phyloP scores from a whole-genome alignment of 129 eudicot species.

The Solidago caesia region DNA sequence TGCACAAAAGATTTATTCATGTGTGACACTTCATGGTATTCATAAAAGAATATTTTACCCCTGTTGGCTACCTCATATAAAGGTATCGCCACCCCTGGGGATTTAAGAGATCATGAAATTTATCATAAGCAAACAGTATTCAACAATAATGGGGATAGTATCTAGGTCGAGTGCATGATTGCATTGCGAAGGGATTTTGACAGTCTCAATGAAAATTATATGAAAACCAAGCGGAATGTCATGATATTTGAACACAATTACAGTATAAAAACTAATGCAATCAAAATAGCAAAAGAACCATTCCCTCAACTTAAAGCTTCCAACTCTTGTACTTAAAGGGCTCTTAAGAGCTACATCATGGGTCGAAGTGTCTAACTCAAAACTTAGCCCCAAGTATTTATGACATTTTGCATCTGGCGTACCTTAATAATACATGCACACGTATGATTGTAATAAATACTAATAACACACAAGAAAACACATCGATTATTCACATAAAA shows the following conservation, averaged over 20 bases:
- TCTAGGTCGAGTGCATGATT: background rate
- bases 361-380: background rate
- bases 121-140: conserved; percentile 9
- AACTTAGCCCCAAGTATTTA: conserved; percentile 5
- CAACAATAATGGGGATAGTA: background rate
- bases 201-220: background rate
- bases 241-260: too few relatives aligned
- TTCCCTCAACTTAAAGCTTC: background rate
- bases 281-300: background rate
- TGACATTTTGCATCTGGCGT: background rate
- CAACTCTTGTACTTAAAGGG: background rate
- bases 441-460: background rate
- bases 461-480: background rate
- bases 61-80: background rate
- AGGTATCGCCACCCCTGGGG: conserved; percentile 1
- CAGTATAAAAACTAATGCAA: too few relatives aligned
- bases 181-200: background rate
- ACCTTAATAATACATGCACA: background rate
- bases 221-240: background rate
- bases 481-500: background rate
- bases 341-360: background rate
- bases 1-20: background rate
- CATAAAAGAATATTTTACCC: too few relatives aligned
- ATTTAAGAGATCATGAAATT: background rate
- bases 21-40: too few relatives aligned